Evolutionary conservation across 345 rosid genomes (phyloP).

Genomic region (Dimocarpus longan): DNA sequence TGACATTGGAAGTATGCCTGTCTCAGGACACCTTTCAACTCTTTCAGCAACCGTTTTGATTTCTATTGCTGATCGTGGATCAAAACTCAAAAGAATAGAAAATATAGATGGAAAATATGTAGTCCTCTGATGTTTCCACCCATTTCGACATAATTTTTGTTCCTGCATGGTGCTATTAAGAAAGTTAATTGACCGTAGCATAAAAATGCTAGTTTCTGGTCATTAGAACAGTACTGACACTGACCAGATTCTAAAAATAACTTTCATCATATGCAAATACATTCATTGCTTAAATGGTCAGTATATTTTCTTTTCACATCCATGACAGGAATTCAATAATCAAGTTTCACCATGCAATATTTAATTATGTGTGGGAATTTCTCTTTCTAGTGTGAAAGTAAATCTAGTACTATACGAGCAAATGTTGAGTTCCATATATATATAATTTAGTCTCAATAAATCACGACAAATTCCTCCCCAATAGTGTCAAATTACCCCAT

Average conservation of each 20-base stretch:
- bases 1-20: constrained; percentile 8
- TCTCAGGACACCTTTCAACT: neutral
- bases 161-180: neutral
- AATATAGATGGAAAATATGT: neutral
- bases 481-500: no score
- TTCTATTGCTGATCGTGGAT: neutral
- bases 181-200: neutral
- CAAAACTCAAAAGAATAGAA: neutral
- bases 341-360: no score
- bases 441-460: no score
- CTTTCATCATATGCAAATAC: no score
- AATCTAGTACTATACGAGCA: neutral
- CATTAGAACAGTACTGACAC: neutral
- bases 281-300: no score
- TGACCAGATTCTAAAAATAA: no score
- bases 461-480: no score
- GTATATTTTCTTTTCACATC: no score
- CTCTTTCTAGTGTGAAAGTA: no score
- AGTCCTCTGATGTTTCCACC: neutral
- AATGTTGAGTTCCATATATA: no score
- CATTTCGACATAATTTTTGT: neutral
- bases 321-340: no score
- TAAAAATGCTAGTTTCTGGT: neutral
- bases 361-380: no score
- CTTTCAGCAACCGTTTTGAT: constrained; percentile 7